Conservation (phyloP, 2,329 filamentous ascomycete genomes). For the Phyllosticta capitalensis region DNA sequence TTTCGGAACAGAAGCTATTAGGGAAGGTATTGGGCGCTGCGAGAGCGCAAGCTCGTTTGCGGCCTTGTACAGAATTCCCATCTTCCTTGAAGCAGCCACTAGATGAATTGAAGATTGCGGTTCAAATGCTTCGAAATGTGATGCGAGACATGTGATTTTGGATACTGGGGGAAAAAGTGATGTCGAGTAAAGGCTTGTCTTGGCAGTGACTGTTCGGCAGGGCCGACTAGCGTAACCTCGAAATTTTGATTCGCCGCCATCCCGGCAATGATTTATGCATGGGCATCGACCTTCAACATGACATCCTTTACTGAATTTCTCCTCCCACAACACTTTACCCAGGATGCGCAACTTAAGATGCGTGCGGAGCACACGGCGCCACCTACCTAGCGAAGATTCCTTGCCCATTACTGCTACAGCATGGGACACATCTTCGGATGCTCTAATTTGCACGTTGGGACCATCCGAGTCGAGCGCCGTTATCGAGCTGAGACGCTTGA, state of each 20-base stretch:
- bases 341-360: slow-evolving; percentile 82
- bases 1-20: not conserved
- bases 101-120: slow-evolving; percentile 9
- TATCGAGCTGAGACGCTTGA: slow-evolving; percentile 60
- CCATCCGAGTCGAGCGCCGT: slow-evolving; percentile 59
- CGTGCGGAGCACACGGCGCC: slow-evolving; percentile 59
- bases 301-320: slow-evolving; percentile 10
- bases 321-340: not conserved
- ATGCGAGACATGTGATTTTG: not conserved
- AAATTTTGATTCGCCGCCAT: slow-evolving; percentile 12
- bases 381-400: slow-evolving; percentile 39
- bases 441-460: slow-evolving; percentile 74
- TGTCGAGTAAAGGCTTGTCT: not conserved
- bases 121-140: not conserved
- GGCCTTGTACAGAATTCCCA: slow-evolving; percentile 6
- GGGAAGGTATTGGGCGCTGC: slow-evolving; percentile 2
- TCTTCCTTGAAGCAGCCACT: not conserved
- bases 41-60: not conserved
- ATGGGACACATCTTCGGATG: slow-evolving; percentile 75
- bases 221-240: slow-evolving; percentile 11
- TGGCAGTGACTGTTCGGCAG: slow-evolving; percentile 7
- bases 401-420: slow-evolving; percentile 64
- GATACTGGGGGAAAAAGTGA: not conserved
- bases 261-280: not conserved
- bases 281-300: slow-evolving; percentile 5